Percentiles rank a stretch among this genome's conserved stretches.
These are phyloP conservation scores for Tylopilus subfusipes DNA, from an alignment of 768 basidiomycete species.

Conservation along the genomic window DNA sequence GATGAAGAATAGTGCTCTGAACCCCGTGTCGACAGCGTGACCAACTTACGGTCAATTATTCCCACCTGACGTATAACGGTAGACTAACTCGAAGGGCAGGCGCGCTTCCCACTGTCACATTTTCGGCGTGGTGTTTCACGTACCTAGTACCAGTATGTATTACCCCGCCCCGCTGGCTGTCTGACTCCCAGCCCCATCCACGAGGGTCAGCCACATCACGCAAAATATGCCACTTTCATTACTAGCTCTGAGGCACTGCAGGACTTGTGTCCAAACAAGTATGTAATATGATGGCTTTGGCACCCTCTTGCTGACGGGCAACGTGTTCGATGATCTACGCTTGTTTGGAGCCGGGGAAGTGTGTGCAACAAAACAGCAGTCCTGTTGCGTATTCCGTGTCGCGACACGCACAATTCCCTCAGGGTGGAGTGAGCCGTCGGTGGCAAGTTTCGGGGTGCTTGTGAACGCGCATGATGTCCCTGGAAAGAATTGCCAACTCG, in stretches of 20 bases:
- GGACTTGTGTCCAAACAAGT: background rate
- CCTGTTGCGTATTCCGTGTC: background rate
- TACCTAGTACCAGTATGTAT: background rate
- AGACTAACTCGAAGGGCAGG: background rate
- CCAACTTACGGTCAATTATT: background rate
- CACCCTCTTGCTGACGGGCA: background rate
- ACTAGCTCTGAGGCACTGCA: background rate
- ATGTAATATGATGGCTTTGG: background rate
- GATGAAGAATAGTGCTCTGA: slow-evolving; percentile 1
- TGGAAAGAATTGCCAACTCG: background rate
- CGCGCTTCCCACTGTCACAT: background rate
- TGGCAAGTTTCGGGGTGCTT: background rate
- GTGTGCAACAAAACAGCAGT: background rate
- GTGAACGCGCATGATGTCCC: background rate
- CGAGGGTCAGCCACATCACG: background rate
- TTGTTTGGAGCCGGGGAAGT: background rate
- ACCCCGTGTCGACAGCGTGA: background rate
- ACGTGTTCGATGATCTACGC: slow-evolving; percentile 8
- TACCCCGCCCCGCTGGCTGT: background rate
- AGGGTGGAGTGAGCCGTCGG: background rate
- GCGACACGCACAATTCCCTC: slow-evolving; percentile 1
- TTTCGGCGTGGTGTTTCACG: background rate
- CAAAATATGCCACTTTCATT: background rate
- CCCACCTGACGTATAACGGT: background rate
- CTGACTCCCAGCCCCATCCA: background rate